These are phyloP conservation scores for Metarhizium anisopliae DNA, from an alignment of 2,329 filamentous ascomycete genomes.

Conservation along the genomic window DNA sequence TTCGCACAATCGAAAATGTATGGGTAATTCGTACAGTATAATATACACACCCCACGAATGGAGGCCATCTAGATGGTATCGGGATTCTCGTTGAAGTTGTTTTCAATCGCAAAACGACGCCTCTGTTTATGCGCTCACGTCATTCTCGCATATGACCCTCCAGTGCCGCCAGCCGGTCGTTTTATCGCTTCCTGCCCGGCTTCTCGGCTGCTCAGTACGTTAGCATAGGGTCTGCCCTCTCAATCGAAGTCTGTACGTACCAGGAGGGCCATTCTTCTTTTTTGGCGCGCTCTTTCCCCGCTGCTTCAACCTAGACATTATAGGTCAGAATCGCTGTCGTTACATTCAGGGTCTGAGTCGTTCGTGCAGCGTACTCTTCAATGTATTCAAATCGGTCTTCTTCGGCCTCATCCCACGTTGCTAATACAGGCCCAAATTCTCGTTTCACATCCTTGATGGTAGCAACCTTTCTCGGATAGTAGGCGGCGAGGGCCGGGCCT, in stretches of 20 bases:
- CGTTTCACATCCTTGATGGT: constrained; percentile 67
- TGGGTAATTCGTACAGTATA: constrained; percentile 2
- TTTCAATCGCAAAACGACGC: not conserved
- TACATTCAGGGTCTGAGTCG: not conserved
- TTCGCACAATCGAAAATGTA: not conserved
- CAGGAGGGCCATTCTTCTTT: constrained; percentile 62
- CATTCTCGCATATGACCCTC: not conserved
- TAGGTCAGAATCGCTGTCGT: constrained; percentile 17
- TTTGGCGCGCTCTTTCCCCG: constrained; percentile 82
- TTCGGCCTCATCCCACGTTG: constrained; percentile 66
- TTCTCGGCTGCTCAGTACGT: constrained; percentile 14
- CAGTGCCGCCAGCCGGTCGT: not conserved
- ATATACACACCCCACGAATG: not conserved
- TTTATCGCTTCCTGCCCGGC: constrained; percentile 22
- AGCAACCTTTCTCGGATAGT: constrained; percentile 73
- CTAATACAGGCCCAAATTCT: constrained; percentile 55
- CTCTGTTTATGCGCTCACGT: no score
- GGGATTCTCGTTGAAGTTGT: not conserved
- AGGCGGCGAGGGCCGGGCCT: constrained; percentile 74
- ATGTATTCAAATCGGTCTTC: constrained; percentile 72
- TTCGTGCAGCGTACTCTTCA: constrained; percentile 42
- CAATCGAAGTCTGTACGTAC: constrained; percentile 16
- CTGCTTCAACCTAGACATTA: constrained; percentile 50
- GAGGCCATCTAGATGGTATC: not conserved
- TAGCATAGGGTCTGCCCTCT: not conserved